These are phyloP conservation scores for Dendrobium nobile DNA, from an alignment of 106 monocot genomes.

Conservation along the genomic window DNA sequence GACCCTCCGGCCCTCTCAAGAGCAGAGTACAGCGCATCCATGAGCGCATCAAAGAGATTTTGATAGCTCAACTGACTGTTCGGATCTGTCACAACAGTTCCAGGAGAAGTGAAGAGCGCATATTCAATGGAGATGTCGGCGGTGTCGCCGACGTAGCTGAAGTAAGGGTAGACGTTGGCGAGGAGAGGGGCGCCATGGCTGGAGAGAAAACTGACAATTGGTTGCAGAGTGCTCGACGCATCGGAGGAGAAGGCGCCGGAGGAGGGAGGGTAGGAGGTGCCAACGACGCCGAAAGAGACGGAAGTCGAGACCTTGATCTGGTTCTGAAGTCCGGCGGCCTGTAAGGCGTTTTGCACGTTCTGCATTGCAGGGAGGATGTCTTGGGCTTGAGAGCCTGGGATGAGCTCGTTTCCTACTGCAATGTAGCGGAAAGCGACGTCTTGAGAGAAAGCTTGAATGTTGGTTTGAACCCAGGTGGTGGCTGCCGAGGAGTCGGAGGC, in stretches of 20 bases:
- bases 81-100: conserved; percentile 18
- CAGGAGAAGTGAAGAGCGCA: conserved; percentile 6
- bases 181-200: neutral
- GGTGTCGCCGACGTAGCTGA: neutral
- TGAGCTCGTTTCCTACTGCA: conserved; percentile 11
- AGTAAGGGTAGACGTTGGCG: neutral
- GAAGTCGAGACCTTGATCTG: conserved; percentile 7
- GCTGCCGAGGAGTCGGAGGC: conserved; percentile 9
- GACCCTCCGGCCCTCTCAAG: conserved; percentile 30
- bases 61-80: conserved; percentile 8
- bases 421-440: conserved; percentile 8
- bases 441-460: conserved; percentile 5
- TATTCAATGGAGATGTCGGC: neutral
- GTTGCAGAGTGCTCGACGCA: neutral
- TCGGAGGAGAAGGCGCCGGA: neutral
- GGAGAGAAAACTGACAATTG: neutral
- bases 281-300: conserved; percentile 13
- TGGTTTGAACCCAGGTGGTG: conserved; percentile 34
- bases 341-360: conserved; percentile 9
- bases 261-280: conserved; percentile 13
- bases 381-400: neutral
- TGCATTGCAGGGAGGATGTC: conserved; percentile 12
- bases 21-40: conserved; percentile 50
- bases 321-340: neutral
- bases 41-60: conserved; percentile 43